Evolutionary conservation across 2,329 filamentous ascomycete species (phyloP).

Genomic region (Aspergillus fijiensis): DNA sequence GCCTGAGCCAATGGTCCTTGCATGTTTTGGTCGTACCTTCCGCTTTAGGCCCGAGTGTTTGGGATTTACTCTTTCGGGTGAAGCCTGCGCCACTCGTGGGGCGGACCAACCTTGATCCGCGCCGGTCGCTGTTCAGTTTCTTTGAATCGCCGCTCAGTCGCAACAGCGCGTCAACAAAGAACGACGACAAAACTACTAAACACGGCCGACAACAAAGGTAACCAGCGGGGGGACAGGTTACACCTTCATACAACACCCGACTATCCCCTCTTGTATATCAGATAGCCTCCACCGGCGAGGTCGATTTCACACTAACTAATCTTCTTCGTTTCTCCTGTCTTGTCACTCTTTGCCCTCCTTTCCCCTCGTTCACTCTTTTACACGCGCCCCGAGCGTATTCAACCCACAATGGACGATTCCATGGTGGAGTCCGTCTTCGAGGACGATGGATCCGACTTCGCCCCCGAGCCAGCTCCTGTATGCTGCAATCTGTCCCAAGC

Average conservation of each 20-base stretch:
- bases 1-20: constrained; percentile 1
- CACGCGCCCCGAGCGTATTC: constrained; percentile 2
- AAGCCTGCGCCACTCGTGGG: constrained; percentile 13
- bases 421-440: constrained; percentile 63
- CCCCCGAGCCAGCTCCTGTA: constrained; percentile 54
- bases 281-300: not conserved
- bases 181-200: constrained; percentile 3
- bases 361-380: constrained; percentile 5
- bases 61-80: constrained; percentile 30
- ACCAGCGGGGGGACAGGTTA: constrained; percentile 7
- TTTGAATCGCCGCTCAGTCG: constrained; percentile 16
- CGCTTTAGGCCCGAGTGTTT: constrained; percentile 31
- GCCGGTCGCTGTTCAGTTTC: constrained; percentile 15
- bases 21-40: constrained; percentile 24
- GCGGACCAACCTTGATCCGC: constrained; percentile 32
- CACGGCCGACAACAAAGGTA: constrained; percentile 7
- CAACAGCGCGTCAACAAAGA: constrained; percentile 28
- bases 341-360: constrained; percentile 7
- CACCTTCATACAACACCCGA: not conserved
- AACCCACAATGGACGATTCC: constrained; percentile 37
- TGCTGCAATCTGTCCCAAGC: constrained; percentile 23
- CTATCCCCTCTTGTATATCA: not conserved
- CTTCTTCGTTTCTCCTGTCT: not conserved
- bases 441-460: constrained; percentile 58
- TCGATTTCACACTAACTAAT: not conserved